Conservation (phyloP, 1,284 basidiomycete genomes). For the Agaricales sp. region DNA sequence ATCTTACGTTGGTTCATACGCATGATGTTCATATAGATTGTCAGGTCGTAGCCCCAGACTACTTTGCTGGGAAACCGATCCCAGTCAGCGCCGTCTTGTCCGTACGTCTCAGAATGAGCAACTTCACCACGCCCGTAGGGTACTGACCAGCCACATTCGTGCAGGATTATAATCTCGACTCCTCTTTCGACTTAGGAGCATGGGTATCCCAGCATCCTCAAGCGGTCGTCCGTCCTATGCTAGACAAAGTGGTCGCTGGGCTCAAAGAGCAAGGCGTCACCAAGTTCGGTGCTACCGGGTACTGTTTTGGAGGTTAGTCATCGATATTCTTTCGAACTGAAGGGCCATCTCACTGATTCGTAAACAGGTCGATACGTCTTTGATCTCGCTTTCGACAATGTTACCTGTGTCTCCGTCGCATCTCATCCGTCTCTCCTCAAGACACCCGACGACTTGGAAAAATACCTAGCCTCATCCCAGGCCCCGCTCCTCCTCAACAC, state of each 20-base stretch:
- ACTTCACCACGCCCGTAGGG: conserved; percentile 12
- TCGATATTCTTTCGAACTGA: conserved; percentile 3
- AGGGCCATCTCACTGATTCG: neutral
- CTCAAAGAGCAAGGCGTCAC: conserved; percentile 19
- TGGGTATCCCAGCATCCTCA: conserved; percentile 16
- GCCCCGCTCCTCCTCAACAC: conserved; percentile 55
- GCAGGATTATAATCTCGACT: conserved; percentile 54
- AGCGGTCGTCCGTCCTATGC: conserved; percentile 11
- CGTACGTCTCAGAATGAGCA: conserved; percentile 9
- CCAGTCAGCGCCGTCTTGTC: conserved; percentile 8
- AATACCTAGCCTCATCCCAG: conserved; percentile 33
- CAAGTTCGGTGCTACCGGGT: conserved; percentile 17
- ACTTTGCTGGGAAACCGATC: conserved; percentile 30
- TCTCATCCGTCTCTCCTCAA: conserved; percentile 65
- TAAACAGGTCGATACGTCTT: conserved; percentile 44
- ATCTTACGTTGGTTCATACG: neutral
- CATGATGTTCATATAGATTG: neutral
- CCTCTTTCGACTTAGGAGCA: conserved; percentile 49
- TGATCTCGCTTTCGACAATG: conserved; percentile 55
- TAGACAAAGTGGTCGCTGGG: conserved; percentile 17
- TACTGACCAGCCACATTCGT: neutral
- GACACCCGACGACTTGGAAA: conserved; percentile 54
- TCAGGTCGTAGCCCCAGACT: conserved; percentile 25
- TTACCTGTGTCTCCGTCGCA: conserved; percentile 42
- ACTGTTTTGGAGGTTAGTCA: conserved; percentile 23